A percentile compares a stretch with the other conserved stretches of the same genome.
Conservation (phyloP, 371 early-diverging fungal genomes). For the Apophysomyces trapeziformis region DNA sequence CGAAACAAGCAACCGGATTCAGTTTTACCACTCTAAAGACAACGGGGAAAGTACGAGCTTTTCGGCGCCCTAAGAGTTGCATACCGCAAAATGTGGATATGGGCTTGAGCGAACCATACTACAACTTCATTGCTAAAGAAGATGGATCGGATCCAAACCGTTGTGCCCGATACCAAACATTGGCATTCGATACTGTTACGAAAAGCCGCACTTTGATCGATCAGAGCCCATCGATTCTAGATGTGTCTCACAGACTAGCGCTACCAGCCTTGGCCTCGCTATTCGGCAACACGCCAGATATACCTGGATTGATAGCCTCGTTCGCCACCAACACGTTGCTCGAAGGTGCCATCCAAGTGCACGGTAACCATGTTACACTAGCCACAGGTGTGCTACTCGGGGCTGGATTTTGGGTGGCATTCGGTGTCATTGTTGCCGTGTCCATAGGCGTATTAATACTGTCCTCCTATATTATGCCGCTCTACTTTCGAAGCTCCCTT, state of each 20-base stretch:
- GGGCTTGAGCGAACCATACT: not conserved
- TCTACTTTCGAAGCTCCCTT: conserved; percentile 1
- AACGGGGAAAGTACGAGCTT: not conserved
- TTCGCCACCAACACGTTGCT: not conserved
- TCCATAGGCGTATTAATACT: not conserved
- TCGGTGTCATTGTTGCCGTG: not conserved
- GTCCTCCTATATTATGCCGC: not conserved
- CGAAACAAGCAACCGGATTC: not conserved
- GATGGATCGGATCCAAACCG: not conserved
- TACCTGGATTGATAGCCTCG: not conserved
- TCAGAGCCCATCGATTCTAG: not conserved
- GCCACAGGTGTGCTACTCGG: not conserved
- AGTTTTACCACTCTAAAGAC: not conserved
- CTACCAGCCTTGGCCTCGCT: not conserved
- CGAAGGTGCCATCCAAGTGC: not conserved
- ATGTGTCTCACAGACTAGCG: not conserved
- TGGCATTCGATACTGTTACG: not conserved
- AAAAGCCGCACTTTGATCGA: not conserved
- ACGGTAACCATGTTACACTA: not conserved
- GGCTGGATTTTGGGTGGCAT: not conserved
- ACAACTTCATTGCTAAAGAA: not conserved
- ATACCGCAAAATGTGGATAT: not conserved
- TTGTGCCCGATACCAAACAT: not conserved
- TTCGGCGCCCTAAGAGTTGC: not conserved
- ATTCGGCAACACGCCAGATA: not conserved